Conservation (phyloP, 306 rosid genomes). For the Casuarina equisetifolia region DNA sequence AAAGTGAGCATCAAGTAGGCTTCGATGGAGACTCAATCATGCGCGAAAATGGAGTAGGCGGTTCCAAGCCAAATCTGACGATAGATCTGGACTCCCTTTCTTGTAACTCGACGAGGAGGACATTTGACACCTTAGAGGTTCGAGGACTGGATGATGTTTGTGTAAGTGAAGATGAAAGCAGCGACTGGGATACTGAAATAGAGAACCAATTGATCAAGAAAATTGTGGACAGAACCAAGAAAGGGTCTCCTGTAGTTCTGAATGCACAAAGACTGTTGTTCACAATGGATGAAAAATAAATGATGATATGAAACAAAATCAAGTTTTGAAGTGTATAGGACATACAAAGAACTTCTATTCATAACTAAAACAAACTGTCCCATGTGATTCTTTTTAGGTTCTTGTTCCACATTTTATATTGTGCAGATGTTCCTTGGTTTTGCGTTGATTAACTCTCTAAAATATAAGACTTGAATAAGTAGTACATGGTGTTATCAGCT, state of each 20-base stretch:
- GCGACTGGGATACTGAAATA: slow-evolving; percentile 59
- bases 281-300: slow-evolving; percentile 46
- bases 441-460: not conserved
- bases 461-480: no score
- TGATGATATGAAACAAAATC: slow-evolving; percentile 21
- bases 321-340: slow-evolving; percentile 37
- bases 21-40: slow-evolving; percentile 21
- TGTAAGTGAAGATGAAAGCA: slow-evolving; percentile 38
- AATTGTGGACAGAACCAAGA: slow-evolving; percentile 77
- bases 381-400: not conserved
- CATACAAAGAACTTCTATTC: slow-evolving; percentile 15
- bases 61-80: slow-evolving; percentile 16
- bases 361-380: not conserved
- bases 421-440: not conserved
- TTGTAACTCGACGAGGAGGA: slow-evolving; percentile 17
- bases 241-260: slow-evolving; percentile 65
- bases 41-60: slow-evolving; percentile 29
- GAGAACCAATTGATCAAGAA: slow-evolving; percentile 70
- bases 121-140: slow-evolving; percentile 29
- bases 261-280: slow-evolving; percentile 62
- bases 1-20: slow-evolving; percentile 18
- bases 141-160: slow-evolving; percentile 29
- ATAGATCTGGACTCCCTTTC: slow-evolving; percentile 24
- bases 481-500: no score
- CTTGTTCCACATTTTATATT: not conserved